Base-by-base conservation (phyloP, 1,139 yeast species). In the Suhomyces anneliseae region DNA sequence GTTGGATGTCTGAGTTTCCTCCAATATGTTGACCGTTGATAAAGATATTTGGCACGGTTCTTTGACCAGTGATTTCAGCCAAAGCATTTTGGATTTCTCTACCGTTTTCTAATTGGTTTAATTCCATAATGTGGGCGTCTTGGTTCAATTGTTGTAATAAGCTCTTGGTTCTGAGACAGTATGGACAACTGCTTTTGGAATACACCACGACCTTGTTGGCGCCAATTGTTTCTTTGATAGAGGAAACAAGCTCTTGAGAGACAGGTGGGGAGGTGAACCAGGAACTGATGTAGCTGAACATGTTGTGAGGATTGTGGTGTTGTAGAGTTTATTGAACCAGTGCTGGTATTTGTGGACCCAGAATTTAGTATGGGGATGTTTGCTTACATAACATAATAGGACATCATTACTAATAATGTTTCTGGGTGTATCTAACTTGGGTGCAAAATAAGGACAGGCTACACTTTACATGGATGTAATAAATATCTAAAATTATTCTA, bases 161-260 rank as follows among this genome's bases (percentile, higher is more conserved):
- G 7, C 48, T 35, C 52, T 67, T 67, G 40, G 71, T 60, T 14
- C 52, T 45, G 9, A 40, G 51, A 44, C 72, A 66, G 46, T 65
- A 67, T 2, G 69, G 68, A 46, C 72, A 68, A 50, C 61, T 61
- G n/a, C 65, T 38, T 47, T 63, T 63, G 42, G 65, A 61, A 43
- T 50, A 63, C 15, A 63, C 62, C 32, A 66, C 60, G 5, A 66
- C 53, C 42, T 60, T 59, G 43, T 56, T 46, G 8, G 58, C 39
- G 1, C 48, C 48, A 14, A 65, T 56, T 8, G 57, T 50, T 6
- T 52, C 40, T 38, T 59, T 53, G 34, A 66, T 50, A 8, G 56
- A 57, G n/a, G 58, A 49, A 11, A 55, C 44, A 26, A 57, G 45
- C 34, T 57, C 62, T 1, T 54, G 54, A 5, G 63, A 48, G 11